A percentile compares a stretch with the other conserved stretches of the same genome.
These are phyloP conservation scores for Jacaranda copaia DNA, from an alignment of 257 asterid species.

Conservation along the genomic window DNA sequence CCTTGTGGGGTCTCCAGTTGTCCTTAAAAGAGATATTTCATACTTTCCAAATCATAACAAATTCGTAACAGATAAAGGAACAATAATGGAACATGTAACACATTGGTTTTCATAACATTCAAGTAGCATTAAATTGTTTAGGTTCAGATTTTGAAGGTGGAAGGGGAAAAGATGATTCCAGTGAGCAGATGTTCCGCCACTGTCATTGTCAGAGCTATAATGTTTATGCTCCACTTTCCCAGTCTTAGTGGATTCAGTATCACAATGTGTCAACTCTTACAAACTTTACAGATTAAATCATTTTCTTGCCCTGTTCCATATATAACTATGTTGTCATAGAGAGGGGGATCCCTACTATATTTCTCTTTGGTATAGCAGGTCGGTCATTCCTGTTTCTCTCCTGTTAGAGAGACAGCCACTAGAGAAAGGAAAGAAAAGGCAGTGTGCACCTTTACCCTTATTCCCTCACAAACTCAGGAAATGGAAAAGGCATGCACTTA, in stretches of 20 bases:
- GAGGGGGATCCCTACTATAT: not conserved
- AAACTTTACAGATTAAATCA: not conserved
- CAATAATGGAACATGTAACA: not conserved
- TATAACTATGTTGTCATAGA: not conserved
- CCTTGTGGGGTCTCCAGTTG: constrained; percentile 55
- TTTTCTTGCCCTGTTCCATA: not conserved
- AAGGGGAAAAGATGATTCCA: constrained; percentile 4
- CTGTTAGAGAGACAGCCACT: too few relatives aligned
- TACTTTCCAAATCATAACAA: constrained; percentile 23
- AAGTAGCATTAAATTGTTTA: constrained; percentile 18
- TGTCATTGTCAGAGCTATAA: not conserved
- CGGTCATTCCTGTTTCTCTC: too few relatives aligned
- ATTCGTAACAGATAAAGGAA: constrained; percentile 8
- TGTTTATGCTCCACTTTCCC: constrained; percentile 11
- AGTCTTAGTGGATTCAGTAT: constrained; percentile 20
- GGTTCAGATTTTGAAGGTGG: constrained; percentile 20
- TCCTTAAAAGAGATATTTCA: constrained; percentile 41
- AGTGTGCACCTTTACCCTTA: too few relatives aligned
- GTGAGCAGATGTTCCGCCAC: not conserved
- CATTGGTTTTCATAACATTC: constrained; percentile 12
- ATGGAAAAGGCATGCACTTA: too few relatives aligned
- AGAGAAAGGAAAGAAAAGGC: too few relatives aligned
- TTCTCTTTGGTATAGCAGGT: too few relatives aligned
- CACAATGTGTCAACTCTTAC: not conserved
- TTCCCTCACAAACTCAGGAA: too few relatives aligned